phyloP scores from a whole-genome alignment of 2,329 filamentous ascomycete genomes.

The Colletotrichum camelliae region DNA sequence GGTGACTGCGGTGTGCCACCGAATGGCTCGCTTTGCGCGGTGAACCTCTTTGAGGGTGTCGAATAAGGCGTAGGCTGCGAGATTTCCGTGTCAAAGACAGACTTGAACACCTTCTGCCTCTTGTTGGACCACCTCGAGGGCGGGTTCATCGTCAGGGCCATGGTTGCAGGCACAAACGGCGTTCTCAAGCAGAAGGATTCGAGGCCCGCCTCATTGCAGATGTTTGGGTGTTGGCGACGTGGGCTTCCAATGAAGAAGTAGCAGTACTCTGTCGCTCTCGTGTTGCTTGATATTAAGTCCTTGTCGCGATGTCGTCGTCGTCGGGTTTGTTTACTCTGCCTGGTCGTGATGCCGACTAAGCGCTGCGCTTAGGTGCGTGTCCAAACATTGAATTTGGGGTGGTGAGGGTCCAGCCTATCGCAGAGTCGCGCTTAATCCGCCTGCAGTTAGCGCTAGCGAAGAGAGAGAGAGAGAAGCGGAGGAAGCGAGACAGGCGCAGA shows the following conservation, averaged over 20 bases:
- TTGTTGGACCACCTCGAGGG: slow-evolving; percentile 17
- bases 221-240: neutral
- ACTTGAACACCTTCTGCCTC: slow-evolving; percentile 57
- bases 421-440: slow-evolving; percentile 15
- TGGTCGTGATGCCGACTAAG: slow-evolving; percentile 14
- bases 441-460: neutral
- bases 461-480: neutral
- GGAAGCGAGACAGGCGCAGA: slow-evolving; percentile 14
- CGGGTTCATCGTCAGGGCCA: slow-evolving; percentile 9
- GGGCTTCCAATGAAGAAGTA: neutral
- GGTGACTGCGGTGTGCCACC: slow-evolving; percentile 38
- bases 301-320: neutral
- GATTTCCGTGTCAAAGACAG: slow-evolving; percentile 59
- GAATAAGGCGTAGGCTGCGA: slow-evolving; percentile 53
- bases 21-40: slow-evolving; percentile 51
- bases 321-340: slow-evolving; percentile 20
- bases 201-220: slow-evolving; percentile 7
- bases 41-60: slow-evolving; percentile 41
- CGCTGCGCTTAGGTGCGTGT: slow-evolving; percentile 20
- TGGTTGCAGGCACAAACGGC: neutral
- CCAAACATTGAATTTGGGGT: neutral
- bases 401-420: slow-evolving; percentile 5
- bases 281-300: neutral
- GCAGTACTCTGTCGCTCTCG: neutral
- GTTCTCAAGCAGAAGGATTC: slow-evolving; percentile 13